These are phyloP conservation scores for Calonectria hawksworthii DNA, from an alignment of 2,329 filamentous ascomycete species.

Conservation along the genomic window DNA sequence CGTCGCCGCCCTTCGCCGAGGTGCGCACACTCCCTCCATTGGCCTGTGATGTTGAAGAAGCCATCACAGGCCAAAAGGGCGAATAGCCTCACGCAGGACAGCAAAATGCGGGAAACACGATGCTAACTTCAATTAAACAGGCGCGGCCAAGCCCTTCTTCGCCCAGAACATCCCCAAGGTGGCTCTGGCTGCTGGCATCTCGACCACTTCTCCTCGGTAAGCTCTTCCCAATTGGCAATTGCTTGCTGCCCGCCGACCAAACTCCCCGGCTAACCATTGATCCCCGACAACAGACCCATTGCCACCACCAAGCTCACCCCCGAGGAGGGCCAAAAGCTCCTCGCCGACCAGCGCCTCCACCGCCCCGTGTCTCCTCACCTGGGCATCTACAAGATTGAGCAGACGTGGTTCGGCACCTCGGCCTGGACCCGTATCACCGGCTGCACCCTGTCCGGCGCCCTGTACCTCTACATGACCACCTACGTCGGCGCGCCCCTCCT, in stretches of 20 bases:
- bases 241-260: no score
- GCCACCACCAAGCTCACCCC: slow-evolving; percentile 71
- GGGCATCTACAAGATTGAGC: slow-evolving; percentile 85
- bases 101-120: background rate
- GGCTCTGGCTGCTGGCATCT: slow-evolving; percentile 57
- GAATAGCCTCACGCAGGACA: slow-evolving; percentile 38
- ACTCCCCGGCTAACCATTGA: slow-evolving; percentile 16
- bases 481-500: slow-evolving; percentile 86
- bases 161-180: slow-evolving; percentile 62
- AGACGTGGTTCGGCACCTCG: slow-evolving; percentile 84
- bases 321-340: slow-evolving; percentile 72
- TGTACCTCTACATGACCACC: slow-evolving; percentile 85
- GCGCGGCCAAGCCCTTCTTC: slow-evolving; percentile 63
- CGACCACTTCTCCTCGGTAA: slow-evolving; percentile 64
- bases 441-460: slow-evolving; percentile 74
- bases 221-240: slow-evolving; percentile 23
- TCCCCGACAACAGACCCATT: slow-evolving; percentile 57
- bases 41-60: background rate
- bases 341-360: slow-evolving; percentile 83
- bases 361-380: slow-evolving; percentile 91
- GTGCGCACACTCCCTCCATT: slow-evolving; percentile 53
- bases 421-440: slow-evolving; percentile 90
- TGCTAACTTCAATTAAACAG: slow-evolving; percentile 40
- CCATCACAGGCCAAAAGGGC: background rate
- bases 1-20: slow-evolving; percentile 71